Percentiles rank a stretch among this genome's conserved stretches.
Conservation (phyloP, 139 green algal species). For the Chlamydomonas eustigma region DNA sequence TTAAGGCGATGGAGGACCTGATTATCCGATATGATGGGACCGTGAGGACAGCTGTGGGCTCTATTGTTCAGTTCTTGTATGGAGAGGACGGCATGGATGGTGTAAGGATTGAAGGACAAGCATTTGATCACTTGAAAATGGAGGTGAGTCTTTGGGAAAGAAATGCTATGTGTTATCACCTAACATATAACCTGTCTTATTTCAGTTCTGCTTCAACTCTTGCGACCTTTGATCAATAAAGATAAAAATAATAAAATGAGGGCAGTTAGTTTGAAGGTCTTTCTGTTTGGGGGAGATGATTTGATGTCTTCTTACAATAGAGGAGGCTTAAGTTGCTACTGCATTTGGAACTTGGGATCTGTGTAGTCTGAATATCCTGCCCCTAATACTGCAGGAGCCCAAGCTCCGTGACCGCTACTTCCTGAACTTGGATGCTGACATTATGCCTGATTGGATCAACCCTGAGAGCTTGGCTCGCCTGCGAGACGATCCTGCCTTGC, state of each 20-base stretch:
- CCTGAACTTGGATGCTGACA: conserved; percentile 26
- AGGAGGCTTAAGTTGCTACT: too few relatives aligned
- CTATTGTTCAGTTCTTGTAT: conserved; percentile 98
- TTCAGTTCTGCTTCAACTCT: too few relatives aligned
- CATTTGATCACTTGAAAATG: conserved; percentile 72
- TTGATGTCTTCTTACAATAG: too few relatives aligned
- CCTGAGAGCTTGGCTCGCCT: conserved; percentile 52
- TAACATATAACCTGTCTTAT: too few relatives aligned
- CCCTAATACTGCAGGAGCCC: too few relatives aligned
- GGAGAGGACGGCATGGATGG: conserved; percentile 99
- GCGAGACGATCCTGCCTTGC: conserved; percentile 42
- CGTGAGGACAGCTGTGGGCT: conserved; percentile 83
- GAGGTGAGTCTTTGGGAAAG: conserved; percentile 16
- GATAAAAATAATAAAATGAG: too few relatives aligned
- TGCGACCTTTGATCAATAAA: too few relatives aligned
- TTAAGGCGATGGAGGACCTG: conserved; percentile 99
- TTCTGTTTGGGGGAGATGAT: too few relatives aligned
- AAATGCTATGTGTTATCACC: too few relatives aligned
- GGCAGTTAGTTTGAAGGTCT: too few relatives aligned
- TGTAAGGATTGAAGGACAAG: conserved; percentile 86
- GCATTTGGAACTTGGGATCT: too few relatives aligned
- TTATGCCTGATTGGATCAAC: conserved; percentile 60
- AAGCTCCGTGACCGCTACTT: conserved; percentile 18
- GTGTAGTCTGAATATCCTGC: too few relatives aligned
- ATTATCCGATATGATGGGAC: conserved; percentile 90